Percentiles rank a stretch among this genome's conserved stretches.
phyloP scores from a whole-genome alignment of 768 basidiomycete genomes.

The Leccinum arenicola region DNA sequence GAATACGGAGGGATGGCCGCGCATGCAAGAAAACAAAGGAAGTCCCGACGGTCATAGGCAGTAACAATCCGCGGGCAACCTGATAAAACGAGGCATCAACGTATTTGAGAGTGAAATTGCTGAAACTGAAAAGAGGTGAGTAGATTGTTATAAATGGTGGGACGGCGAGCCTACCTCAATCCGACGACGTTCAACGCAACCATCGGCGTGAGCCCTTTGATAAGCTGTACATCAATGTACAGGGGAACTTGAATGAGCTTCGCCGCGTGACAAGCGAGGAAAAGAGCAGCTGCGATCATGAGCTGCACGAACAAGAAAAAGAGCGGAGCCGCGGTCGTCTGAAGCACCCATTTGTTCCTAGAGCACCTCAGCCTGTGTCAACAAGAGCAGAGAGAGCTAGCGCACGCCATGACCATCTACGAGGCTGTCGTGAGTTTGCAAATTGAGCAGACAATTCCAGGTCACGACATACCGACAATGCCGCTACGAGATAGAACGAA shows the following conservation, averaged over 20 bases:
- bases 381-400: conserved; percentile 20
- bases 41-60: conserved; percentile 91
- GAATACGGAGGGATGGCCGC: conserved; percentile 72
- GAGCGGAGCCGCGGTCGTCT: conserved; percentile 67
- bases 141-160: background rate
- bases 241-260: conserved; percentile 68
- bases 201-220: conserved; percentile 74
- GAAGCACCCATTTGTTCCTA: conserved; percentile 92
- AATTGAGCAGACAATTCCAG: background rate
- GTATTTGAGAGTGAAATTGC: conserved; percentile 89
- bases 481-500: conserved; percentile 85
- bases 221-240: conserved; percentile 58
- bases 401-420: conserved; percentile 90
- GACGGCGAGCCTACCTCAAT: conserved; percentile 57
- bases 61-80: conserved; percentile 89
- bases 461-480: conserved; percentile 64
- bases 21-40: conserved; percentile 76
- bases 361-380: conserved; percentile 11
- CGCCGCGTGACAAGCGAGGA: conserved; percentile 57
- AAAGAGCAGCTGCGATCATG: conserved; percentile 73
- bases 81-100: conserved; percentile 96
- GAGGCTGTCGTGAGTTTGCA: conserved; percentile 1
- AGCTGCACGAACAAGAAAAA: conserved; percentile 88
- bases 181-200: conserved; percentile 78
- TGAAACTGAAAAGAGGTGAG: conserved; percentile 51